Conservation (phyloP, 2,329 filamentous ascomycete species). For the Dichotomopilus funicola region DNA sequence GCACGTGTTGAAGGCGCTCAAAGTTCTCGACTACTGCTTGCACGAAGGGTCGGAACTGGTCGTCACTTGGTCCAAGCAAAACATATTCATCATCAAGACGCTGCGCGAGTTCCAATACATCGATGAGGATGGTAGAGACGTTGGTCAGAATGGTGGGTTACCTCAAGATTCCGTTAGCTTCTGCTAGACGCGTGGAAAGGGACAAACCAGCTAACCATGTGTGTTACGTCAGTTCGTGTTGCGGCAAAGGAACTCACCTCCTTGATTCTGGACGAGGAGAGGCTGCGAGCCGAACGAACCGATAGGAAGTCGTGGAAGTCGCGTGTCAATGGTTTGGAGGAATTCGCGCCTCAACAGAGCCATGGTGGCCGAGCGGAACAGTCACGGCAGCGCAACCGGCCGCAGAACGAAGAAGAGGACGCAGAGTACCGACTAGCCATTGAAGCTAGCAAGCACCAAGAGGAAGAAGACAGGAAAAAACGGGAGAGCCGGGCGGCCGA, state of each 20-base stretch:
- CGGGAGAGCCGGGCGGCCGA: conserved; percentile 54
- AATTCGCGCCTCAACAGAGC: conserved; percentile 51
- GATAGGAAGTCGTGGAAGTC: conserved; percentile 97
- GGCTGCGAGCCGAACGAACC: conserved; percentile 79
- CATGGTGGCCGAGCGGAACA: conserved; percentile 35
- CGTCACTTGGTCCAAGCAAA: conserved; percentile 96
- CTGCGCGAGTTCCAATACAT: conserved; percentile 94
- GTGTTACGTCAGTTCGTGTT: conserved; percentile 64
- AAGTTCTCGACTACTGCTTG: conserved; percentile 95
- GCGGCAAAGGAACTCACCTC: conserved; percentile 94
- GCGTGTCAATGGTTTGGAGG: conserved; percentile 86
- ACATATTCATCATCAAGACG: conserved; percentile 98
- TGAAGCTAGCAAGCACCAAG: conserved; percentile 90
- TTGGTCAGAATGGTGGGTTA: conserved; percentile 82
- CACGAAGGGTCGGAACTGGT: conserved; percentile 96
- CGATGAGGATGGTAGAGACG: conserved; percentile 90
- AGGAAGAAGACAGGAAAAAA: conserved; percentile 78
- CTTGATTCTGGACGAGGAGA: conserved; percentile 87
- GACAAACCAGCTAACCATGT: conserved; percentile 16
- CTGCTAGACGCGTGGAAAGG: neutral
- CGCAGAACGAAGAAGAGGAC: conserved; percentile 70
- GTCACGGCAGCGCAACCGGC: conserved; percentile 44
- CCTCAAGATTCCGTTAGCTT: neutral
- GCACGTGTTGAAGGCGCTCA: conserved; percentile 93
- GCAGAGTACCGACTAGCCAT: conserved; percentile 84